Conservation (phyloP, 176 grass and related monocot genomes). For the Cocos nucifera region DNA sequence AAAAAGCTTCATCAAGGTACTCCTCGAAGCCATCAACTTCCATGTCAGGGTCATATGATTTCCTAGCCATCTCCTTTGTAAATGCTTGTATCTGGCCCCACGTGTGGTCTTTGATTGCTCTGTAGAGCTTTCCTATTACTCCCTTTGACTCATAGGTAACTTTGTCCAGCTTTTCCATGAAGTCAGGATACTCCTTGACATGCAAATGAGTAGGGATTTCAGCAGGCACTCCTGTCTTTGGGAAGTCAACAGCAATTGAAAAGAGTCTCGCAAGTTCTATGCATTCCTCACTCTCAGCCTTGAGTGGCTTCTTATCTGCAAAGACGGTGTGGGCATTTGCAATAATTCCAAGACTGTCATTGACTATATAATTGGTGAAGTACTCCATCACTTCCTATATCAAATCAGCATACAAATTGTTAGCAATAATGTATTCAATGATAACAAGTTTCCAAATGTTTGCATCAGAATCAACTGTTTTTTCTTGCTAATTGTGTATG, state of each 20-base stretch:
- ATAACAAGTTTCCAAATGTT: too few relatives aligned
- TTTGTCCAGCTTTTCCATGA: slow-evolving; percentile 81
- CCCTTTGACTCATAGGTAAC: slow-evolving; percentile 54
- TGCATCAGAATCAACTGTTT: too few relatives aligned
- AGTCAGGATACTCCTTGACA: slow-evolving; percentile 86
- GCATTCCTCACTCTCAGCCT: slow-evolving; percentile 38
- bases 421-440: too few relatives aligned
- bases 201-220: slow-evolving; percentile 40
- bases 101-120: slow-evolving; percentile 63
- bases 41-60: slow-evolving; percentile 64
- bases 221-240: slow-evolving; percentile 79
- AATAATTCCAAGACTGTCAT: slow-evolving; percentile 86
- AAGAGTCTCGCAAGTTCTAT: slow-evolving; percentile 62
- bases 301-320: slow-evolving; percentile 41
- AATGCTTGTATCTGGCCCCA: slow-evolving; percentile 30
- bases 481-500: too few relatives aligned
- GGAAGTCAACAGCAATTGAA: slow-evolving; percentile 84
- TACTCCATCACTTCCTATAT: slow-evolving; percentile 71
- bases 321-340: slow-evolving; percentile 70
- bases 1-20: slow-evolving; percentile 35
- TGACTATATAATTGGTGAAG: slow-evolving; percentile 84
- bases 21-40: slow-evolving; percentile 59
- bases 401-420: neutral
- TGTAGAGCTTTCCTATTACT: slow-evolving; percentile 71
- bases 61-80: slow-evolving; percentile 51